phyloP scores from a whole-genome alignment of 192 early-diverging fungal genomes.

The Coemansia sp. region DNA sequence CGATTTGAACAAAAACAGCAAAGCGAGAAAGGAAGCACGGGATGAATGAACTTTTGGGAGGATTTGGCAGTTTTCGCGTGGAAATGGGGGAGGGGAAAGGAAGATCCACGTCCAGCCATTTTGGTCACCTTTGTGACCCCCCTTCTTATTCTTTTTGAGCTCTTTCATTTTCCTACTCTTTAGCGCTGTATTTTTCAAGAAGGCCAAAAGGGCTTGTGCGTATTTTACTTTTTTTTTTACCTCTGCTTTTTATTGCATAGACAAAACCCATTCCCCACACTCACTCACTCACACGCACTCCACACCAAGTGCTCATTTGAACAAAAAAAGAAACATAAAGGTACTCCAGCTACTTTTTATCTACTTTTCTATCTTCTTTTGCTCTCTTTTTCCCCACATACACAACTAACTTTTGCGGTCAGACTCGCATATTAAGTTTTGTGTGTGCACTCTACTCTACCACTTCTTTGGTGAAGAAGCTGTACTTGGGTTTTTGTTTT shows the following conservation, averaged over 20 bases:
- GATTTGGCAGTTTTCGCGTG: background rate
- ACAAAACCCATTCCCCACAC: constrained; percentile 1
- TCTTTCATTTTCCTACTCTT: constrained; percentile 2
- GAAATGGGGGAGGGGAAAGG: background rate
- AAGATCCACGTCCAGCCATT: background rate
- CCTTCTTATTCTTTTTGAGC: background rate
- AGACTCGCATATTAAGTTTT: background rate
- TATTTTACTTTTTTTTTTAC: constrained; percentile 8
- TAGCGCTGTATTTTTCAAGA: constrained; percentile 3
- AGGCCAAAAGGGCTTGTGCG: background rate
- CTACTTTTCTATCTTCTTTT: background rate
- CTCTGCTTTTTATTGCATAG: constrained; percentile 2
- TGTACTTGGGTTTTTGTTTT: background rate
- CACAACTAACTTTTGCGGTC: constrained; percentile 2
- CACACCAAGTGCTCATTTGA: background rate
- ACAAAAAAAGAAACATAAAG: background rate
- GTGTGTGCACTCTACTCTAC: background rate
- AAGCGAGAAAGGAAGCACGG: constrained; percentile 1
- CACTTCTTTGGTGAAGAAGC: background rate
- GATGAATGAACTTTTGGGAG: background rate
- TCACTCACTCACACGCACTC: constrained; percentile 1
- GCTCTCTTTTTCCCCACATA: constrained; percentile 5
- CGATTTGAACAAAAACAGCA: background rate
- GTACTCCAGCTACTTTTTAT: background rate
- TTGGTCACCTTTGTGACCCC: background rate